Evolutionary conservation across 441 rosid genomes (phyloP).

Genomic region (Erodium moschatum): DNA sequence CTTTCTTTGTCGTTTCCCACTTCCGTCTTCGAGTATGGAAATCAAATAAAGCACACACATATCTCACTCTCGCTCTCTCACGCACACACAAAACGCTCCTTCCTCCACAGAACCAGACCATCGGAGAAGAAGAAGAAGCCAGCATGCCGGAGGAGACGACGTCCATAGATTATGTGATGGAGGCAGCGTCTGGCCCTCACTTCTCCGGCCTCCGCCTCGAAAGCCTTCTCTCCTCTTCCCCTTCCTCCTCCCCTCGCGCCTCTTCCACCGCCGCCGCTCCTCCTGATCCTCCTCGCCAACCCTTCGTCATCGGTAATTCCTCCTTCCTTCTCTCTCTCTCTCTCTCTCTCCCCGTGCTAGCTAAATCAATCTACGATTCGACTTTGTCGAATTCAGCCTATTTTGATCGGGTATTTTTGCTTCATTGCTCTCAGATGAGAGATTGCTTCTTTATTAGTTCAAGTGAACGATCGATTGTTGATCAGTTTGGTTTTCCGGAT

Average conservation of each 20-base stretch:
- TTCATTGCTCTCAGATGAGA: too few species aligned
- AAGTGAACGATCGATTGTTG: background rate
- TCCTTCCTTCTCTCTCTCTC: background rate
- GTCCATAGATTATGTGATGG: conserved; percentile 79
- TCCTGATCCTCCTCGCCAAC: conserved; percentile 46
- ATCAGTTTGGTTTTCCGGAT: background rate
- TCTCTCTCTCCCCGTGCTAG: background rate
- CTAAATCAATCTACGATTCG: too few species aligned
- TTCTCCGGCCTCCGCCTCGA: conserved; percentile 91
- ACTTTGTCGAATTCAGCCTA: background rate
- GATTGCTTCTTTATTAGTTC: background rate
- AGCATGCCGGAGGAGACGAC: conserved; percentile 46
- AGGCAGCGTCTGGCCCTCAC: conserved; percentile 93
- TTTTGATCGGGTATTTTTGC: background rate
- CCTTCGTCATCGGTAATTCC: conserved; percentile 70
- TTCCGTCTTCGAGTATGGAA: background rate
- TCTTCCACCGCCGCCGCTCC: conserved; percentile 27
- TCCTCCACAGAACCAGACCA: background rate
- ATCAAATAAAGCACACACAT: background rate
- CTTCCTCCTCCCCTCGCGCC: conserved; percentile 32
- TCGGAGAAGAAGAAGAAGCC: background rate
- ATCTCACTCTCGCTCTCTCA: background rate
- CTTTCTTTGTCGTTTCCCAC: background rate
- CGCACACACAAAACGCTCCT: background rate
- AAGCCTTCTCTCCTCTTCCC: conserved; percentile 40